Conservation (phyloP, 805 yeast species). For the Middelhovenomyces tepae region DNA sequence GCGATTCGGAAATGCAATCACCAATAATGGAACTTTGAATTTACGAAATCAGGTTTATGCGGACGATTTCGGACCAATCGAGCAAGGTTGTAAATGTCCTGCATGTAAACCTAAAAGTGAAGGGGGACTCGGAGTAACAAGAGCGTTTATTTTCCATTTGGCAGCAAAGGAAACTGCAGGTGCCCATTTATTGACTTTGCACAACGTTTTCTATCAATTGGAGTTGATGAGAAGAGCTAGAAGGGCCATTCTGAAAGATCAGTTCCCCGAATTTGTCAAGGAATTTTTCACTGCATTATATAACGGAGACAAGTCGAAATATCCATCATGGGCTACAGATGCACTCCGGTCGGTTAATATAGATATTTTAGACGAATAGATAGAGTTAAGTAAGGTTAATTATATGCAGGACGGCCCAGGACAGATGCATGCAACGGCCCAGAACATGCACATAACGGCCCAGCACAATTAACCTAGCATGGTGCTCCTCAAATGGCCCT, state of each 20-base stretch:
- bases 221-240: constrained; percentile 34
- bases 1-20: constrained; percentile 37
- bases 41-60: constrained; percentile 28
- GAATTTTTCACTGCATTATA: constrained; percentile 28
- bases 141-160: constrained; percentile 30
- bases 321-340: constrained; percentile 37
- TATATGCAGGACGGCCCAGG: not conserved
- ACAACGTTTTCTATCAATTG: constrained; percentile 36
- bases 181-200: constrained; percentile 36
- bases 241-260: constrained; percentile 30
- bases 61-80: constrained; percentile 30
- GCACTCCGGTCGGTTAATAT: constrained; percentile 31
- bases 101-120: constrained; percentile 26
- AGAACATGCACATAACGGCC: no score
- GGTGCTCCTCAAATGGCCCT: no score
- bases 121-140: constrained; percentile 30
- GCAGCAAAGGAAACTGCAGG: constrained; percentile 36
- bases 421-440: no score
- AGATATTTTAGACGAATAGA: constrained; percentile 21
- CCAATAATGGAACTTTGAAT: constrained; percentile 30
- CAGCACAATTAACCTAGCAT: no score
- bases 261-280: constrained; percentile 30
- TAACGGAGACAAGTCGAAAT: constrained; percentile 24
- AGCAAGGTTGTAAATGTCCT: constrained; percentile 35
- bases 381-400: constrained; percentile 2